Percentiles rank a stretch among this genome's conserved stretches.
Evolutionary conservation across 768 basidiomycete genomes (phyloP).

Genomic region (Tremella mesenterica): DNA sequence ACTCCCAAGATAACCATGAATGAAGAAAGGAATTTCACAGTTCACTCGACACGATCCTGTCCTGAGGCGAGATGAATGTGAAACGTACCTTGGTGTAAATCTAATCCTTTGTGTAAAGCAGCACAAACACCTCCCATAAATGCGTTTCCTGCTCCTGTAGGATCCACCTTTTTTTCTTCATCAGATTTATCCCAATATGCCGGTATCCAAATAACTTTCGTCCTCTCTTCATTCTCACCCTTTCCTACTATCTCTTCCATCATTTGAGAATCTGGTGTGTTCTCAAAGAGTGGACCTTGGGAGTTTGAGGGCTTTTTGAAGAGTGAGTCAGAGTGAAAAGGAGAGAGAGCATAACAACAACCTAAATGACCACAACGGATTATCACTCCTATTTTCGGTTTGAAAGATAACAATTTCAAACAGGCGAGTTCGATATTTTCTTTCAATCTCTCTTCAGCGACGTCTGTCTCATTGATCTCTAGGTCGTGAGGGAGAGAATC

Average conservation of each 20-base stretch:
- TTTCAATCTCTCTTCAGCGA: background rate
- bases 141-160: slow-evolving; percentile 32
- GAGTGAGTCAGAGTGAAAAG: too few relatives aligned
- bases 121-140: slow-evolving; percentile 28
- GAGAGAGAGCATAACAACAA: slow-evolving; percentile 13
- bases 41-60: background rate
- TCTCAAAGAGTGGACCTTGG: too few relatives aligned
- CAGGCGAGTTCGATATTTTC: slow-evolving; percentile 1
- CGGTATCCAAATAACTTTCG: slow-evolving; percentile 19
- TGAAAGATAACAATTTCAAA: background rate
- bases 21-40: background rate
- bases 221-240: background rate
- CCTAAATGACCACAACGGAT: slow-evolving; percentile 21
- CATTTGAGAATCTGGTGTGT: too few relatives aligned
- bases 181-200: slow-evolving; percentile 17
- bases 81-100: slow-evolving; percentile 19
- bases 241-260: too few relatives aligned
- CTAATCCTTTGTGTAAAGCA: slow-evolving; percentile 14
- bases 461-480: background rate
- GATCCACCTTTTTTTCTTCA: slow-evolving; percentile 18
- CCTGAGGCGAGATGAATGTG: background rate
- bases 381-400: slow-evolving; percentile 11
- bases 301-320: too few relatives aligned
- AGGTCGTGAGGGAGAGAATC: too few relatives aligned
- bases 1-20: too few relatives aligned